Percentiles rank a stretch among this genome's conserved stretches.
Evolutionary conservation across 345 rosid genomes (phyloP).

Genomic region (Draba incana): DNA sequence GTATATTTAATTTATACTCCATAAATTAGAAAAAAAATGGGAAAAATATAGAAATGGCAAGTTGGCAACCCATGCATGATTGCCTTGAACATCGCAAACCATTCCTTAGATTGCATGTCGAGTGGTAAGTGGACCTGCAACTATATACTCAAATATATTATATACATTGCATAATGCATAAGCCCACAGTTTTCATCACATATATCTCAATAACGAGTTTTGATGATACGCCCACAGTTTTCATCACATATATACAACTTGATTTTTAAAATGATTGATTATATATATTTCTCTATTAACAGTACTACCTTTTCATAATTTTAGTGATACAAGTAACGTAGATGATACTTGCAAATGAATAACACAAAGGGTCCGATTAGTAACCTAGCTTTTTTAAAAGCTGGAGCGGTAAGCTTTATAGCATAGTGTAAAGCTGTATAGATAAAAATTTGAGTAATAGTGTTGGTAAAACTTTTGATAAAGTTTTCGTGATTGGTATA

Average conservation of each 20-base stretch:
- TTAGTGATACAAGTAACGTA: background rate
- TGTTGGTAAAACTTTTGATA: too few species aligned
- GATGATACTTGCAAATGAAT: background rate
- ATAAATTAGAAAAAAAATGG: constrained; percentile 2
- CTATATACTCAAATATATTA: constrained; percentile 17
- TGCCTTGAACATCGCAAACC: constrained; percentile 43
- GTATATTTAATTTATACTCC: background rate
- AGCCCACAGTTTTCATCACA: constrained; percentile 35
- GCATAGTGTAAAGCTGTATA: too few species aligned
- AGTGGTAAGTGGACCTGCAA: constrained; percentile 38
- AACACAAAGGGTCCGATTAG: too few species aligned
- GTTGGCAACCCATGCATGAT: constrained; percentile 46
- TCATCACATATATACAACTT: constrained; percentile 15
- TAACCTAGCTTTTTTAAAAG: too few species aligned
- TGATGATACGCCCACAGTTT: constrained; percentile 41
- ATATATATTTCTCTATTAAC: background rate
- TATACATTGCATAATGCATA: constrained; percentile 31
- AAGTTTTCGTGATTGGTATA: too few species aligned
- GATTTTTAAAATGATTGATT: background rate
- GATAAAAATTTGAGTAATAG: too few species aligned
- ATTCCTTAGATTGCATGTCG: constrained; percentile 40
- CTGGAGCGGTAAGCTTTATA: too few species aligned
- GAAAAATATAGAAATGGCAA: constrained; percentile 31
- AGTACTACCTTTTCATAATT: background rate
- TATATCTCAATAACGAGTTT: constrained; percentile 36